phyloP scores from a whole-genome alignment of 805 yeast genomes.

The Yamadazyma philogaea region DNA sequence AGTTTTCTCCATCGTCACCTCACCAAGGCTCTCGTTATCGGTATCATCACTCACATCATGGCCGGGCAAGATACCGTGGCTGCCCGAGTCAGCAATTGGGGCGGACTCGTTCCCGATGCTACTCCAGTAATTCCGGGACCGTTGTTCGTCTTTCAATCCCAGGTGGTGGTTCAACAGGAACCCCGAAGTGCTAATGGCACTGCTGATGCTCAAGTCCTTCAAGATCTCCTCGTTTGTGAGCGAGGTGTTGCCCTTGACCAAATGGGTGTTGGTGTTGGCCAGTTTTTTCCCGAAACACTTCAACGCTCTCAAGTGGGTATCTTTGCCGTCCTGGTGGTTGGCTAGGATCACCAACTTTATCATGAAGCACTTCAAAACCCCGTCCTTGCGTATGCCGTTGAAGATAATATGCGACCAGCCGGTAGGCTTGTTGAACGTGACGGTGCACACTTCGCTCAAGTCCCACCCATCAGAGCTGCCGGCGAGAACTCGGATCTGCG shows the following conservation, averaged over 20 bases:
- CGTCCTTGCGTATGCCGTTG: constrained; percentile 51
- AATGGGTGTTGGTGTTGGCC: not conserved
- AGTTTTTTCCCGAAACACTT: constrained; percentile 48
- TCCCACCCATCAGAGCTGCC: constrained; percentile 79
- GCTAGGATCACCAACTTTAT: constrained; percentile 60
- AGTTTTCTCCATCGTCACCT: constrained; percentile 19
- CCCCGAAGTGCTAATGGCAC: constrained; percentile 27
- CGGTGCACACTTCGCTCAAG: constrained; percentile 59
- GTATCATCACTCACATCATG: constrained; percentile 8
- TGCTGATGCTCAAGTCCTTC: constrained; percentile 24
- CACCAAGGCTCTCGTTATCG: constrained; percentile 15
- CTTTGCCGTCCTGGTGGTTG: constrained; percentile 95
- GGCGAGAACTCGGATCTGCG: constrained; percentile 57
- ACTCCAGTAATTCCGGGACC: constrained; percentile 6
- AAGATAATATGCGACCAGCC: constrained; percentile 77
- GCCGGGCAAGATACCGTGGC: not conserved
- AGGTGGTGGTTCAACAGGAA: constrained; percentile 25
- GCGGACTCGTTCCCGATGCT: not conserved
- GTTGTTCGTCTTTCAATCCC: constrained; percentile 6
- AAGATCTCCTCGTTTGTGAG: constrained; percentile 17
- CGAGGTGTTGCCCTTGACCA: constrained; percentile 1
- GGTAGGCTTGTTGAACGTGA: constrained; percentile 59
- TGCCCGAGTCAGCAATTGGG: not conserved
- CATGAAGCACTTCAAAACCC: constrained; percentile 62
- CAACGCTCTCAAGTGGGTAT: constrained; percentile 80